These are phyloP conservation scores for Penicillium freii DNA, from an alignment of 2,329 filamentous ascomycete species.

Conservation along the genomic window DNA sequence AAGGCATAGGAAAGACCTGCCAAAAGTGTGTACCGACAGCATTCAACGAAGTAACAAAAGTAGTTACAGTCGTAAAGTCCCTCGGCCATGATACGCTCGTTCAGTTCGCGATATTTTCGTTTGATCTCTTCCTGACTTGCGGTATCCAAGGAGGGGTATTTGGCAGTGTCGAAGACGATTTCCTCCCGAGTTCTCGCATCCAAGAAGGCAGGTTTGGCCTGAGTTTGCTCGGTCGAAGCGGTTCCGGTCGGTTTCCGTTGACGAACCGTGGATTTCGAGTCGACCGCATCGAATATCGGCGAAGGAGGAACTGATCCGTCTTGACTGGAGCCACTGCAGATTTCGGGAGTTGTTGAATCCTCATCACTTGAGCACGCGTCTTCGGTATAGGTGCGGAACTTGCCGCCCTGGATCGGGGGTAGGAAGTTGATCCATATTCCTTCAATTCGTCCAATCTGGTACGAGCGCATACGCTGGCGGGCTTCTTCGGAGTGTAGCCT, in stretches of 20 bases:
- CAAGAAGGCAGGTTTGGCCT: conserved; percentile 60
- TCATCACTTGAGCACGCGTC: conserved; percentile 45
- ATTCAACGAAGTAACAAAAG: conserved; percentile 72
- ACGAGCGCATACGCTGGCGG: conserved; percentile 71
- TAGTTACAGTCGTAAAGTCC: conserved; percentile 86
- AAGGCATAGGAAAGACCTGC: conserved; percentile 61
- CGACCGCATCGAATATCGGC: conserved; percentile 57
- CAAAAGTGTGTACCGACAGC: conserved; percentile 67
- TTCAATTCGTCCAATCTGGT: conserved; percentile 78
- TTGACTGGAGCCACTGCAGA: conserved; percentile 54
- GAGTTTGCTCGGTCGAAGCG: conserved; percentile 23
- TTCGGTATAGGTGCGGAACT: conserved; percentile 60
- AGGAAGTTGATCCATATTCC: conserved; percentile 83
- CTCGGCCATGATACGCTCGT: conserved; percentile 68
- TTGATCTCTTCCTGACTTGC: conserved; percentile 73
- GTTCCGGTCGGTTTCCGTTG: conserved; percentile 37
- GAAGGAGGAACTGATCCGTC: conserved; percentile 57
- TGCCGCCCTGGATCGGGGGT: conserved; percentile 87
- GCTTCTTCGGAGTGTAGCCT: conserved; percentile 83
- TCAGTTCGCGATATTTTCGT: conserved; percentile 74
- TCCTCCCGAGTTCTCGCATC: conserved; percentile 72
- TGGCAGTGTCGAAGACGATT: conserved; percentile 71
- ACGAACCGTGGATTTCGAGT: conserved; percentile 38
- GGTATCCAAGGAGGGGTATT: conserved; percentile 75
- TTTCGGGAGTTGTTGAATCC: conserved; percentile 26